A percentile compares a stretch with the other conserved stretches of the same genome.
These are phyloP conservation scores for Mucor irregularis DNA, from an alignment of 371 early-diverging fungal genomes.

Conservation along the genomic window DNA sequence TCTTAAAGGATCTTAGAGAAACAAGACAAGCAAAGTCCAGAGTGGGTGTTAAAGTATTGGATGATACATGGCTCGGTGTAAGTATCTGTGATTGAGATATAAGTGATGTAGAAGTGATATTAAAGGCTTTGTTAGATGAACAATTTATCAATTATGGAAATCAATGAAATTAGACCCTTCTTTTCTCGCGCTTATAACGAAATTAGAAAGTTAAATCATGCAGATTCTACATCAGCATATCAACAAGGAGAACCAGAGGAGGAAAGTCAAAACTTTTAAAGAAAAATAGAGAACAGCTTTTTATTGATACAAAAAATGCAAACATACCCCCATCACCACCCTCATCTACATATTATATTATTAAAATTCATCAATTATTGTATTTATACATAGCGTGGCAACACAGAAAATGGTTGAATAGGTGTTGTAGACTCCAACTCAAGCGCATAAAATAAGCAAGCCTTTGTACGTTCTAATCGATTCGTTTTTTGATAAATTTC, in stretches of 20 bases:
- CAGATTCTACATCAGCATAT: constrained; percentile 5
- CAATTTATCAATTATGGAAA: constrained; percentile 80
- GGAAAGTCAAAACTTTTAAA: background rate
- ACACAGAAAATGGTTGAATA: constrained; percentile 59
- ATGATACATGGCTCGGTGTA: constrained; percentile 71
- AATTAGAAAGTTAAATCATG: constrained; percentile 48
- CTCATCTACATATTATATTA: background rate
- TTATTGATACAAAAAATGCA: background rate
- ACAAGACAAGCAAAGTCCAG: constrained; percentile 81
- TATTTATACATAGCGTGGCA: constrained; percentile 43
- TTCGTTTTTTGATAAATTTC: constrained; percentile 56
- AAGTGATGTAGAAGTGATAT: no score
- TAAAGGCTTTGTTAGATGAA: constrained; percentile 57
- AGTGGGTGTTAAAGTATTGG: constrained; percentile 66
- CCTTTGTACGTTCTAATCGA: constrained; percentile 62
- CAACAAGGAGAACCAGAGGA: background rate
- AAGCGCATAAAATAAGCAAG: constrained; percentile 72
- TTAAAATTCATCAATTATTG: background rate
- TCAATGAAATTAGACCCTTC: constrained; percentile 89
- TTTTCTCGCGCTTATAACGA: constrained; percentile 78
- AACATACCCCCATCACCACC: constrained; percentile 2
- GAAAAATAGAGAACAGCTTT: background rate
- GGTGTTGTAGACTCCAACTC: constrained; percentile 71
- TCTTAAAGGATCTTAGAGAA: constrained; percentile 85
- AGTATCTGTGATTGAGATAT: background rate